A percentile compares a stretch with the other conserved stretches of the same genome.
Evolutionary conservation across 345 rosid species (phyloP).

Genomic region (Arabis alpina): DNA sequence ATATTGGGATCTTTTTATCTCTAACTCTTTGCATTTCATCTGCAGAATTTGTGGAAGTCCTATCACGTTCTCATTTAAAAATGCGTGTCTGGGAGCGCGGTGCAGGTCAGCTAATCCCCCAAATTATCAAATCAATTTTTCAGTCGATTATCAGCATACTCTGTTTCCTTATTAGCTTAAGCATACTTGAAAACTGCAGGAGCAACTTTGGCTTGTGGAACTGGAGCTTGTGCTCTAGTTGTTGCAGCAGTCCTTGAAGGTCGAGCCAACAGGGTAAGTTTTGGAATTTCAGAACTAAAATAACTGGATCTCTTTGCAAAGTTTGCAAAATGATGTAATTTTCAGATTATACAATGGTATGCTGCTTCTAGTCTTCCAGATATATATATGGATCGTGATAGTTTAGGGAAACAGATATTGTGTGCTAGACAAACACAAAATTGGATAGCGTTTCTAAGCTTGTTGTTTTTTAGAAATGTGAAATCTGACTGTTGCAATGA

Average conservation of each 20-base stretch:
- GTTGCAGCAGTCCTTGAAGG: slow-evolving; percentile 99
- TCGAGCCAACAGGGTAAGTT: slow-evolving; percentile 77
- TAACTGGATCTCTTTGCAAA: background rate
- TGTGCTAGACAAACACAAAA: background rate
- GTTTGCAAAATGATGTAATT: background rate
- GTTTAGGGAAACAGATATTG: background rate
- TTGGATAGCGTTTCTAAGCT: background rate
- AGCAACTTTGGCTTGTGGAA: slow-evolving; percentile 97
- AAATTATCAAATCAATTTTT: background rate
- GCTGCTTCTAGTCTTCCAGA: background rate
- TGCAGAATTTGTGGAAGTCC: slow-evolving; percentile 94
- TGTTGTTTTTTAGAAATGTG: too few relatives aligned
- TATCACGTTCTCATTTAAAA: slow-evolving; percentile 80
- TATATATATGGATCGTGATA: slow-evolving; percentile 8
- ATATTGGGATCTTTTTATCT: background rate
- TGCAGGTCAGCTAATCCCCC: slow-evolving; percentile 59
- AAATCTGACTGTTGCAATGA: too few relatives aligned
- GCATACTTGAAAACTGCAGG: slow-evolving; percentile 50
- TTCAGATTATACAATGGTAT: background rate
- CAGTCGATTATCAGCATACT: background rate
- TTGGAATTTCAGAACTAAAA: background rate
- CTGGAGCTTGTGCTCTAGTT: slow-evolving; percentile 97
- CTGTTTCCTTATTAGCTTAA: slow-evolving; percentile 13
- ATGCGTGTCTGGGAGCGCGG: slow-evolving; percentile 99
- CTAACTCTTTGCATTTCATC: background rate